These are phyloP conservation scores for Rosa hybrid DNA, from an alignment of 331 rosid species.

Conservation along the genomic window DNA sequence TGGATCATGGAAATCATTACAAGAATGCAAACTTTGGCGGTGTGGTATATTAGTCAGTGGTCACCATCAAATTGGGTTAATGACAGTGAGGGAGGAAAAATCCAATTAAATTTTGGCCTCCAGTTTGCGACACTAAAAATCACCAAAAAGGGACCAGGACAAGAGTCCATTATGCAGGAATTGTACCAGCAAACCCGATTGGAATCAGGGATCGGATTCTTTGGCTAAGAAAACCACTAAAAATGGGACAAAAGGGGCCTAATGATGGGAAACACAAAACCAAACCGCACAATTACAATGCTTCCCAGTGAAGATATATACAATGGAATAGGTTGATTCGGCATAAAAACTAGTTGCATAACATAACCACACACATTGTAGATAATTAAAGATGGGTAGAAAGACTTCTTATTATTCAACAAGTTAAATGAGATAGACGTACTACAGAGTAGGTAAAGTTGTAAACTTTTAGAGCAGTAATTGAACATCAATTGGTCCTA, in stretches of 20 bases:
- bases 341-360: neutral
- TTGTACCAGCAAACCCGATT: neutral
- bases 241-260: neutral
- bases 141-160: neutral
- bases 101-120: neutral
- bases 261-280: neutral
- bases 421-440: neutral
- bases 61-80: neutral
- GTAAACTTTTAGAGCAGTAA: neutral
- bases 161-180: neutral
- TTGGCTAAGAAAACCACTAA: too few species aligned
- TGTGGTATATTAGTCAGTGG: neutral
- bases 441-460: neutral
- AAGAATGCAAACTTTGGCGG: neutral
- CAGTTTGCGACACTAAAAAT: too few species aligned
- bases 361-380: neutral
- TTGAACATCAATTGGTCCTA: neutral
- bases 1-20: too few species aligned
- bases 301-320: neutral
- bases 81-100: neutral
- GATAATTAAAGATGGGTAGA: neutral
- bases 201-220: neutral
- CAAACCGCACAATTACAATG: neutral
- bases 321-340: neutral
- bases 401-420: neutral